These are phyloP conservation scores for Bidens hawaiensis DNA, from an alignment of 140 eudicot species.

Conservation along the genomic window DNA sequence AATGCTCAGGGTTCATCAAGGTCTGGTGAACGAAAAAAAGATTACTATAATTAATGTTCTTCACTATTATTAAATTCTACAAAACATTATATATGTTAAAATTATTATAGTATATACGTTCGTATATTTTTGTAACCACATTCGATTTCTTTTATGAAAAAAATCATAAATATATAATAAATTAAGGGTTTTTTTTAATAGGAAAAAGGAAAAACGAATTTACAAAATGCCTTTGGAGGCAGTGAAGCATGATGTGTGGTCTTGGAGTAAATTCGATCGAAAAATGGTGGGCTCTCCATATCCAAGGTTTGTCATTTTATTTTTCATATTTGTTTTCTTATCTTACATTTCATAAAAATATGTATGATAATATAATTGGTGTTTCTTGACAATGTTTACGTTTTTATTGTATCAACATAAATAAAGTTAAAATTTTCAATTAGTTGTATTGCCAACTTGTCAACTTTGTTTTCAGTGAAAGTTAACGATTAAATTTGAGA, in stretches of 20 bases:
- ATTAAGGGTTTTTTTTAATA: not conserved
- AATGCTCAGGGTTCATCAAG: conserved; percentile 23
- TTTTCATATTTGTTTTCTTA: not conserved
- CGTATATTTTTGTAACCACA: not conserved
- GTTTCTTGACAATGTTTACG: no score
- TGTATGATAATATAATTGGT: no score
- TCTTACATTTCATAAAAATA: not conserved
- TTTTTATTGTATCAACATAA: not conserved
- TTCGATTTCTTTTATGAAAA: not conserved
- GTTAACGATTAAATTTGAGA: not conserved
- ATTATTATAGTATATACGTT: no score
- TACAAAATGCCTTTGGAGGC: conserved; percentile 72
- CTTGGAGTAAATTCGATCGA: conserved; percentile 82
- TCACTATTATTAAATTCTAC: not conserved
- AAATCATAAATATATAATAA: not conserved
- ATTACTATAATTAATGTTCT: not conserved
- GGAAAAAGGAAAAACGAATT: conserved; percentile 56
- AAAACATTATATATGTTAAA: no score
- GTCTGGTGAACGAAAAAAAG: conserved; percentile 51
- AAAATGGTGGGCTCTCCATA: conserved; percentile 70
- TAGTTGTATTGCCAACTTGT: not conserved
- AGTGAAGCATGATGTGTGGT: conserved; percentile 65
- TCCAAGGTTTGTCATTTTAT: conserved; percentile 47
- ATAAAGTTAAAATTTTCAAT: not conserved
- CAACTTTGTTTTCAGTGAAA: not conserved